phyloP scores from a whole-genome alignment of 345 rosid species.

The Populus tremula region DNA sequence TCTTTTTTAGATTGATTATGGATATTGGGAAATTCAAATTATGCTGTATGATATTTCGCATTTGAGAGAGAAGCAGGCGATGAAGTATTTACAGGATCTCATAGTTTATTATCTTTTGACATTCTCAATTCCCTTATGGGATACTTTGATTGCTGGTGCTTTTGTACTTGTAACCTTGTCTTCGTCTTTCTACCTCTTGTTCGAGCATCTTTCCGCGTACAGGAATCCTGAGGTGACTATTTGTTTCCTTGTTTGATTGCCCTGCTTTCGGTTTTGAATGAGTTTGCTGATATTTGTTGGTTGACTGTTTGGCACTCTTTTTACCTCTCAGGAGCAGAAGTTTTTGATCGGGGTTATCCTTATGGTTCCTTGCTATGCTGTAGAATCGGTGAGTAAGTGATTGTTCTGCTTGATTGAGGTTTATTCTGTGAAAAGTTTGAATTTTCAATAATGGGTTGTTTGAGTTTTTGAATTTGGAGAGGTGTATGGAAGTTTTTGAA shows the following conservation, averaged over 20 bases:
- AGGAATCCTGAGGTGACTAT: constrained; percentile 84
- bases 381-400: constrained; percentile 70
- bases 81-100: constrained; percentile 17
- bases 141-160: constrained; percentile 56
- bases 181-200: constrained; percentile 76
- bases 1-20: neutral
- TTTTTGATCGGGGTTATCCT: constrained; percentile 94
- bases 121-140: constrained; percentile 47
- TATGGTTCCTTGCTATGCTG: constrained; percentile 94
- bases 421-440: neutral
- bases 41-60: constrained; percentile 8
- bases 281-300: neutral
- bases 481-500: neutral
- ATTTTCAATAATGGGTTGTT: neutral
- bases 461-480: neutral
- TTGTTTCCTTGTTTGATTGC: neutral
- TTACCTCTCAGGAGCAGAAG: constrained; percentile 77
- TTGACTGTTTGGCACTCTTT: constrained; percentile 5
- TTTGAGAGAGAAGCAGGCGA: constrained; percentile 7
- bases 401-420: neutral
- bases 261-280: neutral
- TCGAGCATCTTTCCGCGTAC: constrained; percentile 92
- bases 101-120: neutral
- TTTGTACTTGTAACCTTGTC: constrained; percentile 55
- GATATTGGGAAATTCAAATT: constrained; percentile 5